phyloP scores from a whole-genome alignment of 768 basidiomycete genomes.

The Boletus reticuloceps region DNA sequence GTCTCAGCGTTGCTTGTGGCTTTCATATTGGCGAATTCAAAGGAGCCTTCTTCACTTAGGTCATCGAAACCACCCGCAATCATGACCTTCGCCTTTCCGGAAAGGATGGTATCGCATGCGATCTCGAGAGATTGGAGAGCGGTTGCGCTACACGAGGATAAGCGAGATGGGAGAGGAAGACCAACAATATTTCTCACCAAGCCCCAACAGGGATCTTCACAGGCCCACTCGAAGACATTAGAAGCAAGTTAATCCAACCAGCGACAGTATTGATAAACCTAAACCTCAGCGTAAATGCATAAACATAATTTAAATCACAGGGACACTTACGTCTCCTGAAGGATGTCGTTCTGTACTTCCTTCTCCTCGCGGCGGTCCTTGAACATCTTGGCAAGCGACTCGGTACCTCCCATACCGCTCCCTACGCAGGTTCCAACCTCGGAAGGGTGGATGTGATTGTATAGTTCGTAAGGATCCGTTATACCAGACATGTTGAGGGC shows the following conservation, averaged over 20 bases:
- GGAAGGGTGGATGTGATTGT: conserved; percentile 94
- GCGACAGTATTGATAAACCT: conserved; percentile 99
- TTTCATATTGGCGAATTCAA: conserved; percentile 99
- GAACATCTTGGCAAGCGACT: conserved; percentile 94
- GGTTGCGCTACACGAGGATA: conserved; percentile 63
- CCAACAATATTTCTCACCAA: conserved; percentile 54
- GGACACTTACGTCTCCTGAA: conserved; percentile 89
- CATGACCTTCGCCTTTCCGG: conserved; percentile 99
- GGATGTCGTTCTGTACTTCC: conserved; percentile 96
- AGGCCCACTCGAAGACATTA: conserved; percentile 94
- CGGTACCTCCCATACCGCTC: conserved; percentile 96
- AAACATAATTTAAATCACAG: not conserved
- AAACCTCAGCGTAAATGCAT: conserved; percentile 5
- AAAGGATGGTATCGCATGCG: conserved; percentile 91
- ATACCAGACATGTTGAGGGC: conserved; percentile 96
- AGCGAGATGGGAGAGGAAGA: not conserved
- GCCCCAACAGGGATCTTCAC: conserved; percentile 99
- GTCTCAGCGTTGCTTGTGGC: conserved; percentile 96
- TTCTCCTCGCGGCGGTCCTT: conserved; percentile 97
- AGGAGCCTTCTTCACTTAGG: conserved; percentile 96
- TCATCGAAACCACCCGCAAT: conserved; percentile 99
- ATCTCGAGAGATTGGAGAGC: conserved; percentile 98
- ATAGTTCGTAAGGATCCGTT: conserved; percentile 97
- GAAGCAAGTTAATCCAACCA: conserved; percentile 94
- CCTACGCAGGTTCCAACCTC: conserved; percentile 94